Conservation (phyloP, 352 stramenopile genomes). For the Pythium coloratum region DNA sequence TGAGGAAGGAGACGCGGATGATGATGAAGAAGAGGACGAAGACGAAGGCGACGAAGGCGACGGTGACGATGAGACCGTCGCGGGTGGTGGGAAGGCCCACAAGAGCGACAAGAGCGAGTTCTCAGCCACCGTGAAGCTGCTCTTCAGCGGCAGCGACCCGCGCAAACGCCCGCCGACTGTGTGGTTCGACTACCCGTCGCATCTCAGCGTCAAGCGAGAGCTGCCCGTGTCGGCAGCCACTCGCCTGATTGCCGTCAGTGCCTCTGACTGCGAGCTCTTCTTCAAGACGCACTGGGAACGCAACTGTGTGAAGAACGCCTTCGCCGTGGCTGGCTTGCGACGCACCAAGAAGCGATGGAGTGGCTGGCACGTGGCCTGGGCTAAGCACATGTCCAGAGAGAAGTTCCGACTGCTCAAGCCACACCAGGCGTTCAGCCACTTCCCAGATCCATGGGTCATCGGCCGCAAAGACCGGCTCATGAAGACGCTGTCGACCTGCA, state of each 20-base stretch:
- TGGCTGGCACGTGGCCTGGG: conserved; percentile 62
- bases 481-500: conserved; percentile 65
- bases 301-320: conserved; percentile 92
- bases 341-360: conserved; percentile 63
- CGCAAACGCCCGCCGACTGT: conserved; percentile 59
- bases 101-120: conserved; percentile 40
- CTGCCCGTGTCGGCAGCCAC: conserved; percentile 14
- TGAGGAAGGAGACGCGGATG: neutral
- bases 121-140: conserved; percentile 43
- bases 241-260: conserved; percentile 41
- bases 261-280: conserved; percentile 41
- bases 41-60: conserved; percentile 17
- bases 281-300: conserved; percentile 91
- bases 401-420: conserved; percentile 52
- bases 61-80: neutral
- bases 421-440: conserved; percentile 88
- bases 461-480: conserved; percentile 88
- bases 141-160: conserved; percentile 52
- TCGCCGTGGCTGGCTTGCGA: conserved; percentile 69
- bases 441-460: conserved; percentile 89
- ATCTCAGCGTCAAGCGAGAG: conserved; percentile 52
- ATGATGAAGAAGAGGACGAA: conserved; percentile 34
- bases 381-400: conserved; percentile 66
- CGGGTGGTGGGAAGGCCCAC: conserved; percentile 8
- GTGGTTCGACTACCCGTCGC: conserved; percentile 89